Conservation (phyloP, 306 rosid genomes). For the Cicer chorassanicum region DNA sequence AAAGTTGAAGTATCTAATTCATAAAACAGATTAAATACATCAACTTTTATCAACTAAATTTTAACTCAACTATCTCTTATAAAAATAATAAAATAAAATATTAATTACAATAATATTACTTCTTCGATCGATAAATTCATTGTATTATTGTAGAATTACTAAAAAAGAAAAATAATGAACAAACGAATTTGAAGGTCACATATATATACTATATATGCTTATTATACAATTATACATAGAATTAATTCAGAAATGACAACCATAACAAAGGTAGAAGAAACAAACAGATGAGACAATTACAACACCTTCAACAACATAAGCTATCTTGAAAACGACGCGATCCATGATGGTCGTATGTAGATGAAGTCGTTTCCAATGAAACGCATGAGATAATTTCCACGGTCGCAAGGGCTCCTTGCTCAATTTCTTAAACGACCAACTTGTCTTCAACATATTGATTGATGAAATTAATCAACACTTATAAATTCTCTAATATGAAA, state of each 20-base stretch:
- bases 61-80: no score
- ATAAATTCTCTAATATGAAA: no score
- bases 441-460: conserved; percentile 35
- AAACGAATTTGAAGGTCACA: conserved; percentile 25
- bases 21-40: no score
- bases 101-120: no score
- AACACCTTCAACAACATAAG: conserved; percentile 63
- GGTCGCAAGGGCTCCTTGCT: conserved; percentile 59
- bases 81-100: no score
- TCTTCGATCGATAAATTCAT: no score
- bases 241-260: conserved; percentile 60
- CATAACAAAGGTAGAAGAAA: conserved; percentile 76
- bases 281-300: conserved; percentile 70
- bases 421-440: conserved; percentile 65
- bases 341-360: conserved; percentile 55
- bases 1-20: no score
- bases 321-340: conserved; percentile 64
- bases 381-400: conserved; percentile 51
- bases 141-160: not conserved
- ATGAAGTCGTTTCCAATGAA: conserved; percentile 58
- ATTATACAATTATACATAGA: not conserved
- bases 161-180: conserved; percentile 4
- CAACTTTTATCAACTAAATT: no score
- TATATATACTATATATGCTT: not conserved
- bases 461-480: not conserved